These are phyloP conservation scores for Ceratocystis alfenasii DNA, from an alignment of 2,329 filamentous ascomycete species.

Conservation along the genomic window DNA sequence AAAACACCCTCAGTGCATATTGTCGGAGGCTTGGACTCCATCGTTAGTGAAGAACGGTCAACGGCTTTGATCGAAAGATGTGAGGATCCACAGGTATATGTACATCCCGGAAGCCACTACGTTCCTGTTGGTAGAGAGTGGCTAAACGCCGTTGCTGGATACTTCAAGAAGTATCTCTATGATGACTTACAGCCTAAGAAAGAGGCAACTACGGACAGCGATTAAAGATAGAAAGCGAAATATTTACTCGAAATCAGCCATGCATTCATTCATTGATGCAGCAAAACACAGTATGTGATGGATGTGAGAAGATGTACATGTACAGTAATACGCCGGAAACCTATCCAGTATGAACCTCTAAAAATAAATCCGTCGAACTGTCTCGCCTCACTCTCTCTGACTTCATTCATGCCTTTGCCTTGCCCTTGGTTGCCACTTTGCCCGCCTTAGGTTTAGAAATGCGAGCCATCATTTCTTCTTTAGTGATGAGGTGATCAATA, in stretches of 20 bases:
- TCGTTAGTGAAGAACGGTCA: slow-evolving; percentile 69
- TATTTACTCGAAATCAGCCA: neutral
- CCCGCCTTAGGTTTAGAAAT: slow-evolving; percentile 40
- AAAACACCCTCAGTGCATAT: slow-evolving; percentile 69
- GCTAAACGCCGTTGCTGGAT: slow-evolving; percentile 61
- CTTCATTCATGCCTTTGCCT: slow-evolving; percentile 26
- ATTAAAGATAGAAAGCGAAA: neutral
- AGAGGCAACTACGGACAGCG: slow-evolving; percentile 4
- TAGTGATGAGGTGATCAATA: slow-evolving; percentile 96
- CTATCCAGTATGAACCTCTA: slow-evolving; percentile 27
- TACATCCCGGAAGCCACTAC: slow-evolving; percentile 84
- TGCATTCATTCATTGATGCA: neutral
- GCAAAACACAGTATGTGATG: slow-evolving; percentile 4
- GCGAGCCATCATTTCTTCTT: slow-evolving; percentile 99
- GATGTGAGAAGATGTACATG: slow-evolving; percentile 29
- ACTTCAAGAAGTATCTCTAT: slow-evolving; percentile 41
- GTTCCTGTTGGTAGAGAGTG: slow-evolving; percentile 74
- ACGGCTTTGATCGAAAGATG: slow-evolving; percentile 54
- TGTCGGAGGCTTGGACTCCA: slow-evolving; percentile 70
- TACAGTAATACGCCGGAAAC: slow-evolving; percentile 27
- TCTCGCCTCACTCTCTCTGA: neutral
- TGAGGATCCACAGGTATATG: slow-evolving; percentile 41
- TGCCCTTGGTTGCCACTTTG: slow-evolving; percentile 30
- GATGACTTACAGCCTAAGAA: slow-evolving; percentile 22
- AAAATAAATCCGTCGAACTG: slow-evolving; percentile 15